Base-by-base conservation (phyloP, 352 stramenopile species). In the Albugo laibachii region DNA sequence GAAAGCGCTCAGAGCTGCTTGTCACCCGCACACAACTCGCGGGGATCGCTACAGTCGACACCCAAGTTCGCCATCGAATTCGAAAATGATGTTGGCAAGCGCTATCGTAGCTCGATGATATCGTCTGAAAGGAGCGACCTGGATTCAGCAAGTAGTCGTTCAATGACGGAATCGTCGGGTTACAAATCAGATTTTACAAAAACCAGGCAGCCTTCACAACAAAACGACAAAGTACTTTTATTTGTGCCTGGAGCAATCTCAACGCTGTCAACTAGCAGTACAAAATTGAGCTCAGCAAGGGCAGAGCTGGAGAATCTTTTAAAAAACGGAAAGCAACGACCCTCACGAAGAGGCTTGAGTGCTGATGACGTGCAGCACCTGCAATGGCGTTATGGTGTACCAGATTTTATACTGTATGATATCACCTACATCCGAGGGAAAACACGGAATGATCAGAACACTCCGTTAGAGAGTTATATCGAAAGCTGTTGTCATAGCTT, bases 401-500 rank as follows among this genome's bases (percentile, higher is more conserved):
- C 73, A 1, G 63, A 89, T 49, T 89, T 83, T 48, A 57, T 72
- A 24, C 64, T 89, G 2, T 69, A 65, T n/a, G 76, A 89, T 43
- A 59, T 89, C 45, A 70, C 69, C 34, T 88, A 84, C 48, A 59
- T 80, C 13, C 69, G 64, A 41, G 65, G 72, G 49, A 70, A 70
- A 39, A 53, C 52, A 14, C 70, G 73, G 37, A 65, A 80, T 35
- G 54, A 67, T 13, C 69, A 83, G 2, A 39, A 53, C 12, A 79
- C 69, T 24, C 67, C 71, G 31, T 53, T 86, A 8, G 71, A 77
- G 34, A 81, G 69, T 39, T 80, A 80, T 45, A 57, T 80, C 14
- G 76, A 88, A 58, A 63, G 66, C 44, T 77, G 69, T 45, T 80
- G 69, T 34, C 76, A 84, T 50, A 82, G 69, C 21, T 83, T 89